These are phyloP conservation scores for Sclerospora graminicola DNA, from an alignment of 352 stramenopile species.

Conservation along the genomic window DNA sequence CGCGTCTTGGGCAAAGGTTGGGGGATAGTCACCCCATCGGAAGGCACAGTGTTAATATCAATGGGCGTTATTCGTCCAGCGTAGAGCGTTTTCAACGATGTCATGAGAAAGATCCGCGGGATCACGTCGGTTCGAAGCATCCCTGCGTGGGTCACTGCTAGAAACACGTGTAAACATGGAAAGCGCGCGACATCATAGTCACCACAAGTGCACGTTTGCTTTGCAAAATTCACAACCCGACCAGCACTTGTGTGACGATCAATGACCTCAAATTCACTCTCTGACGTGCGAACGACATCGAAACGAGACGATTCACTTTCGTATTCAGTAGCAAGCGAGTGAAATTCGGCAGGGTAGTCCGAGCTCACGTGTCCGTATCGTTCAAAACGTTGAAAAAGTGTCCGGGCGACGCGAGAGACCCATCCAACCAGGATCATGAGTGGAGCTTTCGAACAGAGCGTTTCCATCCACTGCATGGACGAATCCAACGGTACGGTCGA, in stretches of 20 bases:
- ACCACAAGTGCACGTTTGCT: conserved; percentile 64
- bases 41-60: conserved; percentile 55
- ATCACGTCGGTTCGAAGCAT: conserved; percentile 64
- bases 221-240: conserved; percentile 64
- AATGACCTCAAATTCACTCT: conserved; percentile 72
- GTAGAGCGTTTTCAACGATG: conserved; percentile 65
- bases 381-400: conserved; percentile 61
- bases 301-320: conserved; percentile 43
- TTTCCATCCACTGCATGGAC: conserved; percentile 57
- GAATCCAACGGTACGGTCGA: conserved; percentile 13
- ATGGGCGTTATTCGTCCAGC: conserved; percentile 65
- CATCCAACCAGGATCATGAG: conserved; percentile 74
- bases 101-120: conserved; percentile 72
- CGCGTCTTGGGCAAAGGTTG: conserved; percentile 43
- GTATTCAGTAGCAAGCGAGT: conserved; percentile 51
- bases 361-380: conserved; percentile 63
- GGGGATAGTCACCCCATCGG: conserved; percentile 47
- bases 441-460: conserved; percentile 47
- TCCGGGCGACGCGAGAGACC: conserved; percentile 71
- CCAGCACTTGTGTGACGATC: conserved; percentile 50
- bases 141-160: conserved; percentile 50
- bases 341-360: conserved; percentile 69
- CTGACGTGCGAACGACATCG: conserved; percentile 55
- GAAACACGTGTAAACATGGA: conserved; percentile 69
- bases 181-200: conserved; percentile 68